phyloP scores from a whole-genome alignment of 768 basidiomycete genomes.

The Suillus ampliporus region DNA sequence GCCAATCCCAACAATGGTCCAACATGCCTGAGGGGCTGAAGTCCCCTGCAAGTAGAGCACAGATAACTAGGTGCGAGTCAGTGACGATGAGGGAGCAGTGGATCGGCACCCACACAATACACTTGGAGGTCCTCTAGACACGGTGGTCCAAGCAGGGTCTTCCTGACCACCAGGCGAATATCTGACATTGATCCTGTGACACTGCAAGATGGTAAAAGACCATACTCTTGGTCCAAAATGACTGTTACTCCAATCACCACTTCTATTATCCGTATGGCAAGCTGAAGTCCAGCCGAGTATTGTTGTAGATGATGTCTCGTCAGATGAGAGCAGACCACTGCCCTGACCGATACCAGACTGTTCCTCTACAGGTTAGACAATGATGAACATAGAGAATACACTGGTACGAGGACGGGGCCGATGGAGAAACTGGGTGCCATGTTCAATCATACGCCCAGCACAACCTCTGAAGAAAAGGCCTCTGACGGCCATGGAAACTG shows the following conservation, averaged over 20 bases:
- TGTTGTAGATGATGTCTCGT: slow-evolving; percentile 63
- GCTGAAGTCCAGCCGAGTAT: slow-evolving; percentile 77
- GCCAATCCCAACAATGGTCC: slow-evolving; percentile 69
- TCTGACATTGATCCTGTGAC: too few relatives aligned
- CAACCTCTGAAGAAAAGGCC: slow-evolving; percentile 55
- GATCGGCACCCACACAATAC: slow-evolving; percentile 52
- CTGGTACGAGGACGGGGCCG: too few relatives aligned
- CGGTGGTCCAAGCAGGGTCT: slow-evolving; percentile 59
- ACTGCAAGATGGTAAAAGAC: too few relatives aligned
- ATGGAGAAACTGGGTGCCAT: slow-evolving; percentile 65
- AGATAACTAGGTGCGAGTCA: slow-evolving; percentile 47
- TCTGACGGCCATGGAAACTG: slow-evolving; percentile 42
- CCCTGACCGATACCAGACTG: slow-evolving; percentile 80
- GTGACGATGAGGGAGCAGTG: slow-evolving; percentile 10
- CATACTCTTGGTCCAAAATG: too few relatives aligned
- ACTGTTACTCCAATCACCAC: slow-evolving; percentile 87
- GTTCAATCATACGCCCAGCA: slow-evolving; percentile 65
- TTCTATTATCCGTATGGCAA: slow-evolving; percentile 83
- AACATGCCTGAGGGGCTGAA: slow-evolving; percentile 65
- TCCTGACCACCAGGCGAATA: slow-evolving; percentile 60
- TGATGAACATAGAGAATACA: too few relatives aligned
- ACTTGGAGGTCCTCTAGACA: slow-evolving; percentile 75
- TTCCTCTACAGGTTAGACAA: too few relatives aligned
- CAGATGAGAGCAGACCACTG: slow-evolving; percentile 62
- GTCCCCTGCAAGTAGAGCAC: slow-evolving; percentile 60